phyloP scores from a whole-genome alignment of 768 basidiomycete genomes.

The Suillus ampliporus region DNA sequence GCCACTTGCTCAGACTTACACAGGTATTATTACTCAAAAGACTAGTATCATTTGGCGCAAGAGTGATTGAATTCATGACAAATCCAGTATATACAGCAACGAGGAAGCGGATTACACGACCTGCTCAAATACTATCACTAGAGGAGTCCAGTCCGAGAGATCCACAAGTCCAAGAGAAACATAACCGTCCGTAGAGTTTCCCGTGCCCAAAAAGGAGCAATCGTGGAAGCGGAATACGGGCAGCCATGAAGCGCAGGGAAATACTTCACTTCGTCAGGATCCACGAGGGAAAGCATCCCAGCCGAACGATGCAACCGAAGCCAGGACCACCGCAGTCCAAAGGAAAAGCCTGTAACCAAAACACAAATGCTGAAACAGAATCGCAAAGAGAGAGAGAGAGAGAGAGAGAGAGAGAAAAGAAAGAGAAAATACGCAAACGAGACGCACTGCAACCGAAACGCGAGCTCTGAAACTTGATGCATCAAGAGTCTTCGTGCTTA shows the following conservation, averaged over 20 bases:
- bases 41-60: not conserved
- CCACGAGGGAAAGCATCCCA: not conserved
- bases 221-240: not conserved
- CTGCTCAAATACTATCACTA: not conserved
- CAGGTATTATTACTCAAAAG: not conserved
- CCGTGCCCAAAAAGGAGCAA: slow-evolving; percentile 5
- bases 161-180: slow-evolving; percentile 3
- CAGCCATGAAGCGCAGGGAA: not conserved
- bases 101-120: not conserved
- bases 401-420: not conserved
- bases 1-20: not conserved
- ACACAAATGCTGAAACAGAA: not conserved
- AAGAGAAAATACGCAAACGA: not conserved
- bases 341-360: not conserved
- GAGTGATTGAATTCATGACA: not conserved
- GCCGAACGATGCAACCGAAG: slow-evolving; percentile 4
- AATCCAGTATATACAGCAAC: not conserved
- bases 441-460: not conserved
- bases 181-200: not conserved
- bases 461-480: not conserved
- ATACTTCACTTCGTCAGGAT: slow-evolving; percentile 4
- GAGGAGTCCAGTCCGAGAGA: slow-evolving; percentile 4
- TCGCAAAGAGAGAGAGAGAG: not conserved
- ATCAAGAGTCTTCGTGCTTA: not conserved
- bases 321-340: slow-evolving; percentile 6